These are phyloP conservation scores for Aspergillus ostianus DNA, from an alignment of 495 filamentous ascomycete species.

Conservation along the genomic window DNA sequence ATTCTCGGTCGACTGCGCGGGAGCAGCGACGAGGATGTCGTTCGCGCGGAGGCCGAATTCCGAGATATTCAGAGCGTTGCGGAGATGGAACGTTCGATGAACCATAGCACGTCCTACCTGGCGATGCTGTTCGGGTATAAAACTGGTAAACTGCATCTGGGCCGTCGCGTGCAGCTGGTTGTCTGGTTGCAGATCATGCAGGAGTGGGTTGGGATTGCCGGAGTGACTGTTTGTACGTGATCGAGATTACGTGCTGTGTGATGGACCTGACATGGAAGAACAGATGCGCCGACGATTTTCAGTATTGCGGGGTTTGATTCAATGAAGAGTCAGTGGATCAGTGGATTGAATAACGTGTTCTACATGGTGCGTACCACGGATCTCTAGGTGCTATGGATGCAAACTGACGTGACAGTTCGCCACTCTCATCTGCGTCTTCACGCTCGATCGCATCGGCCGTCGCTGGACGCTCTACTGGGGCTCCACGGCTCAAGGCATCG, in stretches of 20 bases:
- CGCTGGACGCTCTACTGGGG: slow-evolving; percentile 70
- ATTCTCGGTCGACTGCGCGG: slow-evolving; percentile 63
- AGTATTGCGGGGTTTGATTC: slow-evolving; percentile 61
- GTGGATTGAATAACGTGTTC: slow-evolving; percentile 66
- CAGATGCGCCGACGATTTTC: slow-evolving; percentile 63
- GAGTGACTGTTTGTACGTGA: slow-evolving; percentile 60
- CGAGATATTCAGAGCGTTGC: slow-evolving; percentile 60
- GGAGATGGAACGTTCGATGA: slow-evolving; percentile 53
- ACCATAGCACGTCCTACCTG: slow-evolving; percentile 53
- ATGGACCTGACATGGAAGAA: slow-evolving; percentile 5
- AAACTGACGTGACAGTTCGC: slow-evolving; percentile 39
- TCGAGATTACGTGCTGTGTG: background rate
- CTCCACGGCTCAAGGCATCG: slow-evolving; percentile 59
- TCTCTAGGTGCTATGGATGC: background rate
- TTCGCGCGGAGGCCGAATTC: slow-evolving; percentile 60
- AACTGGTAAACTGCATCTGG: slow-evolving; percentile 62
- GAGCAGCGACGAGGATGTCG: slow-evolving; percentile 49
- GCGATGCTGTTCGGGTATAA: slow-evolving; percentile 64
- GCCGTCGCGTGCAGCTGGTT: slow-evolving; percentile 64
- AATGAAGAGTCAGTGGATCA: slow-evolving; percentile 63
- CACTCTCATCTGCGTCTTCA: slow-evolving; percentile 66
- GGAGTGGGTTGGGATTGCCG: slow-evolving; percentile 72
- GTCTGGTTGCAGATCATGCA: slow-evolving; percentile 74
- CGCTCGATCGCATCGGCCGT: slow-evolving; percentile 65
- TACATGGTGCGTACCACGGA: slow-evolving; percentile 43